Base-by-base conservation (phyloP, 2,329 filamentous ascomycete genomes). In the Talaromyces albobiverticillius region DNA sequence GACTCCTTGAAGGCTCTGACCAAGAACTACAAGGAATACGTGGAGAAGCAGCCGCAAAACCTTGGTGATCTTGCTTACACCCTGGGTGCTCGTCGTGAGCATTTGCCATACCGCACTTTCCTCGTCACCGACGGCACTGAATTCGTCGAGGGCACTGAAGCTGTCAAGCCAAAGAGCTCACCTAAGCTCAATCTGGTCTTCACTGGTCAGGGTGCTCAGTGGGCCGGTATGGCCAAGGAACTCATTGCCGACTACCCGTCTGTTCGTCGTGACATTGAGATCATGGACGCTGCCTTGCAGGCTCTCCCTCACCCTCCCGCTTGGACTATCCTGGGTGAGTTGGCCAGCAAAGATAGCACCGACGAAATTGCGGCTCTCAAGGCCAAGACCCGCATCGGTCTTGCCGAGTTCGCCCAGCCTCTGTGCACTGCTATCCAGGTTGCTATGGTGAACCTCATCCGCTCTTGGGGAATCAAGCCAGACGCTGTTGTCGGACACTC, bases 131-230 rank as follows among this genome's bases (percentile, higher is more conserved):
- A 49, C 22, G 31, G 31, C 45, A 23, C 25, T 42, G 32, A 34
- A 42, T 34, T 25, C 25, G 34, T 29, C 38, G 38, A 36, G 9
- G 42, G 31, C 9, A 48, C 49, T 25, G 34, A 31, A 20, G 18
- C 3, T 14, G 45, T 40, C 18, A n/a, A n/a, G n/a, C 13, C 57
- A 26, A 2, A 42, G 38, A 42, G 46, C 9, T 31, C 5, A 46
- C 60, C 11, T 13, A 45, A 46, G 31, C 48, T 67, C 8, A 51
- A 45, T 4, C 66, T 67, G 26, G 57, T 68, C 2, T 72, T 71
- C 50, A 72, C 64, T 18, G 70, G 70, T 4, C 70, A 73, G 46
- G 70, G 70, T n/a, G 65, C 70, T 3, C 69, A 72, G 32, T 73
- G 67, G 64, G 36, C 60, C 1, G 57, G 46, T 0, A 73, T 73